These are phyloP conservation scores for Calonectria ilicicola DNA, from an alignment of 2,329 filamentous ascomycete species.

Conservation along the genomic window DNA sequence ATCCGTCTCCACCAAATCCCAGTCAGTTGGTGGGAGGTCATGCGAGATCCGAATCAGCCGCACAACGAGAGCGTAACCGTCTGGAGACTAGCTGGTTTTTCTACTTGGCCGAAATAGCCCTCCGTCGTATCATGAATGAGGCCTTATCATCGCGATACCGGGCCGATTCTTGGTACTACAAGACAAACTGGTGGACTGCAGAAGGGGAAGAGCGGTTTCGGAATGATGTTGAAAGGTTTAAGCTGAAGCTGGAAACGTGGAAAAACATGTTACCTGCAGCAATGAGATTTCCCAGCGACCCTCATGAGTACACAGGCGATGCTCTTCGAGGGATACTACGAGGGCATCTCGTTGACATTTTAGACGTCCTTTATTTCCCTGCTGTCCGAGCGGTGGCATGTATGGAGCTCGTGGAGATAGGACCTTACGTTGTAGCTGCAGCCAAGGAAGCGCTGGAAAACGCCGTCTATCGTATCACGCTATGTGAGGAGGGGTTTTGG, in stretches of 20 bases:
- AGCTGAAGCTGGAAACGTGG: slow-evolving; percentile 25
- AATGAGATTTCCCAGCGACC: slow-evolving; percentile 18
- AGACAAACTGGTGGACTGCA: slow-evolving; percentile 17
- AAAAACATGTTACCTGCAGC: slow-evolving; percentile 20
- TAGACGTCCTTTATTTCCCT: slow-evolving; percentile 29
- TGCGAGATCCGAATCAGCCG: slow-evolving; percentile 19
- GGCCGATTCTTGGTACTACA: slow-evolving; percentile 29
- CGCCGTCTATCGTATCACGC: slow-evolving; percentile 25
- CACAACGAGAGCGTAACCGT: slow-evolving; percentile 14
- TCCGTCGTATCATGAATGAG: slow-evolving; percentile 30
- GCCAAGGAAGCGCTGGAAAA: slow-evolving; percentile 22
- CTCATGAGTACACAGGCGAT: slow-evolving; percentile 12
- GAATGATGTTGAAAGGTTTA: slow-evolving; percentile 19
- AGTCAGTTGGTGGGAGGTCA: slow-evolving; percentile 16
- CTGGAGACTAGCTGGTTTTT: slow-evolving; percentile 37
- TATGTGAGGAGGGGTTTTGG: slow-evolving; percentile 32
- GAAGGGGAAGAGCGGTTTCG: neutral
- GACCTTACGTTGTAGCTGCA: neutral
- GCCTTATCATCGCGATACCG: slow-evolving; percentile 20
- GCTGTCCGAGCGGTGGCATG: slow-evolving; percentile 22
- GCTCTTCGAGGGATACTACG: slow-evolving; percentile 18
- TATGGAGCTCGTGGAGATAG: slow-evolving; percentile 10
- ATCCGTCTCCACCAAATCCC: slow-evolving; percentile 34
- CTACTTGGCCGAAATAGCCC: slow-evolving; percentile 38
- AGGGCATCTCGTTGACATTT: slow-evolving; percentile 24